Evolutionary conservation across 2,329 filamentous ascomycete genomes (phyloP).

Genomic region (Colletotrichum spaethianum): DNA sequence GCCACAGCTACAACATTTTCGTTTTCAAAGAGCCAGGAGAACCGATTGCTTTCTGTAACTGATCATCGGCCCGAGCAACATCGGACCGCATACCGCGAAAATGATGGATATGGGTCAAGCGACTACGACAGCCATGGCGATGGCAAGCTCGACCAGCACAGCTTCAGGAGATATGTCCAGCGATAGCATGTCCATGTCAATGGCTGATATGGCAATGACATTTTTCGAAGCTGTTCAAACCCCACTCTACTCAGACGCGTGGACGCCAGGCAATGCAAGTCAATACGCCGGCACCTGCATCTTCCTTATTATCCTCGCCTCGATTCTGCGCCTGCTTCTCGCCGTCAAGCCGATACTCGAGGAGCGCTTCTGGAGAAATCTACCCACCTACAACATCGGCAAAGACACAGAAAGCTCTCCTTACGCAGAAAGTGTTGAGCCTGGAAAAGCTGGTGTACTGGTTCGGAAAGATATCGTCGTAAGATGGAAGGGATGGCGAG

Average conservation of each 20-base stretch:
- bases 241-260: conserved; percentile 72
- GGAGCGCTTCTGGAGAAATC: conserved; percentile 58
- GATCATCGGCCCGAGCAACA: background rate
- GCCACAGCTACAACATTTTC: no score
- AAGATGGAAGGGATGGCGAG: conserved; percentile 41
- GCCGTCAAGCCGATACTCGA: conserved; percentile 78
- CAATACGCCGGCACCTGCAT: conserved; percentile 91
- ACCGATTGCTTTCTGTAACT: background rate
- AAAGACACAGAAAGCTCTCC: background rate
- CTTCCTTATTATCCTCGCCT: conserved; percentile 85
- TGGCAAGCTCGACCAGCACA: conserved; percentile 21
- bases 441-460: background rate
- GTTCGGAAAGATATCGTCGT: conserved; percentile 11
- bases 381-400: conserved; percentile 11
- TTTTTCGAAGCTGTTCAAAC: conserved; percentile 73
- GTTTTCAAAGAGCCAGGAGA: background rate
- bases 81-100: background rate
- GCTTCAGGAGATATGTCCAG: conserved; percentile 11
- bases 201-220: conserved; percentile 51
- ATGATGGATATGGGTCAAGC: conserved; percentile 38
- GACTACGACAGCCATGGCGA: conserved; percentile 29
- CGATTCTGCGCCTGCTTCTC: conserved; percentile 79
- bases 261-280: conserved; percentile 80
- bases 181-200: conserved; percentile 52
- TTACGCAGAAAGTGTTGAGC: background rate